Percentiles rank a stretch among this genome's conserved stretches.
Conservation (phyloP, 2,329 filamentous ascomycete genomes). For the Venturia effusa region DNA sequence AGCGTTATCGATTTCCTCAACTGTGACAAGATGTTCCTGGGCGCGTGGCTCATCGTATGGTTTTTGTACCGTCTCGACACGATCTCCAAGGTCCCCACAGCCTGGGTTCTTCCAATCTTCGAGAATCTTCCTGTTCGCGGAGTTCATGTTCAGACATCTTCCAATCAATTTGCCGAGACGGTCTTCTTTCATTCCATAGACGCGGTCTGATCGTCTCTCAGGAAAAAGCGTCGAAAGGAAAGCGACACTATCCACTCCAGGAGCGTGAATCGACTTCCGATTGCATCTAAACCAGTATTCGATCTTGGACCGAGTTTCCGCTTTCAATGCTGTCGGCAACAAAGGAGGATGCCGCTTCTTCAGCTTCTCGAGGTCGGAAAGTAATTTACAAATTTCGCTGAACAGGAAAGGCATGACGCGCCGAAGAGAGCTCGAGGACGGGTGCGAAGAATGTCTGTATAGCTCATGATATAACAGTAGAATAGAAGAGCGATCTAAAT, state of each 20-base stretch:
- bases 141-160: conserved; percentile 54
- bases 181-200: conserved; percentile 57
- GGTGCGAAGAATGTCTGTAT: neutral
- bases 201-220: conserved; percentile 63
- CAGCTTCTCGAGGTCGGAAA: conserved; percentile 54
- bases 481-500: neutral
- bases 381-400: conserved; percentile 59
- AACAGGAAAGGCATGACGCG: conserved; percentile 54
- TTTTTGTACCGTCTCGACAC: conserved; percentile 53
- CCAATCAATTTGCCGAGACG: conserved; percentile 57
- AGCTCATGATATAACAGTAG: neutral
- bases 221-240: conserved; percentile 69
- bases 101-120: conserved; percentile 49
- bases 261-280: conserved; percentile 44
- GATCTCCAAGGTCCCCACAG: conserved; percentile 58
- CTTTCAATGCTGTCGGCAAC: conserved; percentile 21
- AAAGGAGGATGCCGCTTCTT: conserved; percentile 30
- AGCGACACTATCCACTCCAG: conserved; percentile 48
- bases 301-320: conserved; percentile 30
- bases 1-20: conserved; percentile 61
- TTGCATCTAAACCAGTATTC: conserved; percentile 60
- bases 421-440: neutral
- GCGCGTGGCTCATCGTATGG: conserved; percentile 38
- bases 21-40: conserved; percentile 36
- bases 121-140: conserved; percentile 50